Percentiles rank a stretch among this genome's conserved stretches.
Evolutionary conservation across 768 basidiomycete species (phyloP).

Genomic region (Pholiota molesta): DNA sequence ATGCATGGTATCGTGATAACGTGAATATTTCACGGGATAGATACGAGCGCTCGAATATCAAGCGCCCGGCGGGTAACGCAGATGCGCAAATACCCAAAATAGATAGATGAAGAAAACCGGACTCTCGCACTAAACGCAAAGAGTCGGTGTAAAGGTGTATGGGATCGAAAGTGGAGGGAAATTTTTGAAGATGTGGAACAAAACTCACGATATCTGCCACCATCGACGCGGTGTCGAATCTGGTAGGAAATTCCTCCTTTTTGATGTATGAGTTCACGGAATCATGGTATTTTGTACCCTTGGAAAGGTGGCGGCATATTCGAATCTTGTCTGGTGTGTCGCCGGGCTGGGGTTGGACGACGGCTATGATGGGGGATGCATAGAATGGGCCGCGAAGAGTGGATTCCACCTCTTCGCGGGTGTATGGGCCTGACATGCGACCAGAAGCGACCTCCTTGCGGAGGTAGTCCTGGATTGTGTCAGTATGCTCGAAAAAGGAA

Average conservation of each 20-base stretch:
- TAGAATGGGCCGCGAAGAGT: slow-evolving; percentile 32
- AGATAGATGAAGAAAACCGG: too few relatives aligned
- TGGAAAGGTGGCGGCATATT: neutral
- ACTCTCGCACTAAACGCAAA: too few relatives aligned
- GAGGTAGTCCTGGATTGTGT: slow-evolving; percentile 22
- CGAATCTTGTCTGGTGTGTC: neutral
- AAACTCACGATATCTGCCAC: neutral
- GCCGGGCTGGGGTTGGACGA: slow-evolving; percentile 22
- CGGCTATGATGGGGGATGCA: slow-evolving; percentile 31
- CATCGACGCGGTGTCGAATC: neutral
- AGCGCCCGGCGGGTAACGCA: too few relatives aligned
- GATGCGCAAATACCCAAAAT: too few relatives aligned
- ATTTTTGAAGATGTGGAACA: neutral
- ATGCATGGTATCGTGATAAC: too few relatives aligned
- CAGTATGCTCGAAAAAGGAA: slow-evolving; percentile 8
- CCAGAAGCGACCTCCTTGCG: slow-evolving; percentile 17
- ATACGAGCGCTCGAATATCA: too few relatives aligned
- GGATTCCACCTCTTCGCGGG: slow-evolving; percentile 11
- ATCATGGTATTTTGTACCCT: neutral
- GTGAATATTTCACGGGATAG: too few relatives aligned
- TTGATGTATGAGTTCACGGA: slow-evolving; percentile 1
- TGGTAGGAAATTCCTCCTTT: slow-evolving; percentile 1
- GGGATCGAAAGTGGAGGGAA: neutral
- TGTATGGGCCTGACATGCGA: slow-evolving; percentile 32
- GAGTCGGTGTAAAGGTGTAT: too few relatives aligned